Evolutionary conservation across 2,329 filamentous ascomycete genomes (phyloP).

Genomic region (Venturia aucupariae): DNA sequence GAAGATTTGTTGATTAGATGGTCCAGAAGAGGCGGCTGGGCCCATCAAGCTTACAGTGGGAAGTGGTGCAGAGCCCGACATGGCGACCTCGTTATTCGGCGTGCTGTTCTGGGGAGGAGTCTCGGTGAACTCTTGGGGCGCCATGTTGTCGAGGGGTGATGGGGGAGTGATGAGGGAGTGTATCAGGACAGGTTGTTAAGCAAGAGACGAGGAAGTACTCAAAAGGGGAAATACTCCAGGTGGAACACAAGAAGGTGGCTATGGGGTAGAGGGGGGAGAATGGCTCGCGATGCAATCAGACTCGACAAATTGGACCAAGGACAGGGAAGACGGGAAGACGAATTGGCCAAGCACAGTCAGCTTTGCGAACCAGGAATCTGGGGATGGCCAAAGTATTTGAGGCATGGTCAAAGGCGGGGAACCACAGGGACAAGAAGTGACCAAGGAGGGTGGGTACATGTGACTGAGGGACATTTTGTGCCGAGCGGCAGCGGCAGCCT

Average conservation of each 20-base stretch:
- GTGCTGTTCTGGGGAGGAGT: constrained; percentile 6
- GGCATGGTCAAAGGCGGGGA: background rate
- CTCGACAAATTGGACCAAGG: background rate
- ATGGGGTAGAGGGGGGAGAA: too few relatives aligned
- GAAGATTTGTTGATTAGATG: constrained; percentile 11
- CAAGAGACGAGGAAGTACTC: too few relatives aligned
- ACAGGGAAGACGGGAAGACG: background rate
- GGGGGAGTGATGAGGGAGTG: background rate
- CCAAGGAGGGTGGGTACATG: background rate
- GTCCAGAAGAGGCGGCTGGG: background rate
- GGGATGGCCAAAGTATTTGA: background rate
- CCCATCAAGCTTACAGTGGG: background rate
- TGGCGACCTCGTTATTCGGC: background rate
- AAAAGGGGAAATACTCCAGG: too few relatives aligned
- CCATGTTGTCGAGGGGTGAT: background rate
- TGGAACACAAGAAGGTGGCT: too few relatives aligned
- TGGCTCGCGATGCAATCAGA: background rate
- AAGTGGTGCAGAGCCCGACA: constrained; percentile 1
- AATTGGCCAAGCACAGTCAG: too few relatives aligned
- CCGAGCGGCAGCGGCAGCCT: background rate
- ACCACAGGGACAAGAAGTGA: background rate
- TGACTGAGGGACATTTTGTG: background rate
- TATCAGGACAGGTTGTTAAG: too few relatives aligned
- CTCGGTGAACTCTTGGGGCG: constrained; percentile 5
- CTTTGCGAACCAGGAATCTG: background rate